phyloP scores from a whole-genome alignment of 176 grass and related monocot species.

The Aechmea fasciata region DNA sequence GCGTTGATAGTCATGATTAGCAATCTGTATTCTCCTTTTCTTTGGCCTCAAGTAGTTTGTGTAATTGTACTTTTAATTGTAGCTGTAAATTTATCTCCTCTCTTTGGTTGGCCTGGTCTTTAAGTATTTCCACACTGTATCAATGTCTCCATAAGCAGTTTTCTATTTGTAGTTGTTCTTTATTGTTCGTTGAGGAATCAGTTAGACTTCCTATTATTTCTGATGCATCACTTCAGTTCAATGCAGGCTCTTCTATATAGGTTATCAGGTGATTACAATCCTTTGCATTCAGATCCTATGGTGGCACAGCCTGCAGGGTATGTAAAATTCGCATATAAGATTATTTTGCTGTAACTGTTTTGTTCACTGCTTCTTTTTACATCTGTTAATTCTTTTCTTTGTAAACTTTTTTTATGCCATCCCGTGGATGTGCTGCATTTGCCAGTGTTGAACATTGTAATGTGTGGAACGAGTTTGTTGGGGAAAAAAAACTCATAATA shows the following conservation, averaged over 20 bases:
- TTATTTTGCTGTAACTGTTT: conserved; percentile 9
- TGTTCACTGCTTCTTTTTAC: background rate
- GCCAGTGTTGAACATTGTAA: no score
- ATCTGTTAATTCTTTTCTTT: background rate
- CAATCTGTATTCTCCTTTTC: no score
- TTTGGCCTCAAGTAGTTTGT: no score
- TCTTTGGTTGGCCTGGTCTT: no score
- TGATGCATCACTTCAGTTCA: background rate
- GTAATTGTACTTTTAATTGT: no score
- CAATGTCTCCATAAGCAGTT: background rate
- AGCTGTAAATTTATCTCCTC: no score
- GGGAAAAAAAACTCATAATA: no score
- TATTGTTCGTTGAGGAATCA: background rate
- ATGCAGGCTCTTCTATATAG: conserved; percentile 79
- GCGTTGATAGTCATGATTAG: no score
- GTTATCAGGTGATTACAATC: conserved; percentile 90
- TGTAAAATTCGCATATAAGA: conserved; percentile 15
- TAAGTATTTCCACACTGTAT: background rate
- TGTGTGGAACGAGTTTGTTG: no score
- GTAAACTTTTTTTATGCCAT: background rate
- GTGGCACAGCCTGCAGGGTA: conserved; percentile 79
- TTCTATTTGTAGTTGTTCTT: background rate
- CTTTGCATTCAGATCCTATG: conserved; percentile 85
- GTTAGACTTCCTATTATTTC: background rate
- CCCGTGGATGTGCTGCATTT: no score